Base-by-base conservation (phyloP, 2,329 filamentous ascomycete species). In the Xylaria sp. region DNA sequence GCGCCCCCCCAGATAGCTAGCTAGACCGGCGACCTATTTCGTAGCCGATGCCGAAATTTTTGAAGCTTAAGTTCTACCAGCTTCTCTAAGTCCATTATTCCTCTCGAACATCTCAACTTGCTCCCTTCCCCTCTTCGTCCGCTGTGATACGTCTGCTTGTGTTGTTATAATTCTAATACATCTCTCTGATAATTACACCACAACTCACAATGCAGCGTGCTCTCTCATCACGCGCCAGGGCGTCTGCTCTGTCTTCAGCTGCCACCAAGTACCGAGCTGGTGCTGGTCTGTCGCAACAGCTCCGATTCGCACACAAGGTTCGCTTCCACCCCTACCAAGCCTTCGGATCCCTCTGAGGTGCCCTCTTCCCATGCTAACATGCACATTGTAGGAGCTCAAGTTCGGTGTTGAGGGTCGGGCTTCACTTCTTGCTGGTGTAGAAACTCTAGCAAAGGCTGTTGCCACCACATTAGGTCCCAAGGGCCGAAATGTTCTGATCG, bases 231-330 rank as follows among this genome's bases (percentile, higher is more conserved):
- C 85, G 87, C 78, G 84, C 91, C 75, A 86, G 92, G 83, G 89
- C 92, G 77, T 91, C 92, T 72, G 88, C 89, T 84, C 88, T 94
- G 73, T 90, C 88, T 69, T 86, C 90, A 77, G 86, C 85, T 66
- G 82, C 88, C 71, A 81, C 82, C 73, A 87, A 86, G 77, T 84
- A 89, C 78, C 87, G 89, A 74, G 83, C 88, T 65, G 81, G 83
- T 74, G 80, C 86, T 74, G 85, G 87, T 73, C 79, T 92, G 73
- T 84, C 92, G 72, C 92, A 96, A 80, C 94, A 98, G 84, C 88
- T 96, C 79, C 88, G 95, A 78, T 99, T 96, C 79, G 92, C 94
- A 71, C 94, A 98, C 87, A 98, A 98, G 92, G 93, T 96, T 85
- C 66, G 75, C 71, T 51, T 53, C 7, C 28, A 42, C 23, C 23